Evolutionary conservation across 176 grass and related monocot genomes (phyloP), one percentile per base, ranked within the genome.

Genomic region (Olyra latifolia): DNA sequence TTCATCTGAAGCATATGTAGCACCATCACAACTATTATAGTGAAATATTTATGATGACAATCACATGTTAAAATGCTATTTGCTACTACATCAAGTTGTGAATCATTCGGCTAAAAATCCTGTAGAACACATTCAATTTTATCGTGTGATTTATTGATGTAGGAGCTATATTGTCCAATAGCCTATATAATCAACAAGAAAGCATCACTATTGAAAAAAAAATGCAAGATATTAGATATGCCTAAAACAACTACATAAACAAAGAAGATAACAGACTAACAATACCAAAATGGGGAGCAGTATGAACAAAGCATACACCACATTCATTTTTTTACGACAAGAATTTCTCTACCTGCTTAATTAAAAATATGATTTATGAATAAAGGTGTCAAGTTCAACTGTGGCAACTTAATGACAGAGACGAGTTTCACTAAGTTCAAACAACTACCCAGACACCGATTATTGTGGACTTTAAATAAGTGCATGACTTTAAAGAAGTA

Each of bases 261-360:
- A 93, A 63, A 83, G 27, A 54, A 76, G 6, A 44, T 14, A 38
- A 71, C 11, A 80, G 50, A 71, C 63, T 63, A 66, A 23, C 9
- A 57, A 24, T 41, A 76, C n/a, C 61, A 45, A 71, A 80, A 15
- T 70, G 42, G 60, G 44, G 15, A 77, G 74, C 49, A 64, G 72
- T 38, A 82, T 66, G 42, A 52, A 63, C 7, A 16, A 62, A 59
- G 20, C 61, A 68, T 38, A 9, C 40, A 79, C 41, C 14, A 35
- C 17, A 74, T 73, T 52, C 67, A 75, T 52, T 13, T 59, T 61
- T 57, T 68, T n/a, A 59, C 42, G 60, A 62, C 50, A 84, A 74
- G 19, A 74, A 68, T 58, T 6, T 24, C 15, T 4, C 63, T 69
- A 68, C 14, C 50, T 75, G 20, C 12, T 84, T 32, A 58, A 73